A percentile compares a stretch with the other conserved stretches of the same genome.
phyloP scores from a whole-genome alignment of 2,329 filamentous ascomycete genomes.

The Coniochaeta prunicola region DNA sequence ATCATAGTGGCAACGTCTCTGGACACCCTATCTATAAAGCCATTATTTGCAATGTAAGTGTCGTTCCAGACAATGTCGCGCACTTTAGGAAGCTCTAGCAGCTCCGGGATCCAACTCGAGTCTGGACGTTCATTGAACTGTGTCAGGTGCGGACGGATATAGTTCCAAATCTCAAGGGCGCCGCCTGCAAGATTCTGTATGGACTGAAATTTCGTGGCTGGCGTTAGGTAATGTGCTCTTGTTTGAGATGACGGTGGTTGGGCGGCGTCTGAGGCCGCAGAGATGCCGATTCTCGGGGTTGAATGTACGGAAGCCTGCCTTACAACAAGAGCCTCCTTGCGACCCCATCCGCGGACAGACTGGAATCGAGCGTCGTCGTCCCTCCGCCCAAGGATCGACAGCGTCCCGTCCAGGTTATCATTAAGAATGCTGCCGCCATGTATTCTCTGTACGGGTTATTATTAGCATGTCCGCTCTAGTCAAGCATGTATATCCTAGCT shows the following conservation, averaged over 20 bases:
- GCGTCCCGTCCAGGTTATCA: conserved; percentile 9
- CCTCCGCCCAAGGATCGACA: background rate
- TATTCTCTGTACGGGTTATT: background rate
- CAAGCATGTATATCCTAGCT: background rate
- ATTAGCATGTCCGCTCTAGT: background rate
- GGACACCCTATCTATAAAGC: conserved; percentile 10
- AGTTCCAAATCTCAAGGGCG: conserved; percentile 16
- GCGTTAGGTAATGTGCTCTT: background rate
- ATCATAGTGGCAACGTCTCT: conserved; percentile 16
- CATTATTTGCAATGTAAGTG: background rate
- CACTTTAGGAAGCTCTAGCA: conserved; percentile 15
- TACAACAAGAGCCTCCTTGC: conserved; percentile 7
- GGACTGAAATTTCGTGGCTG: background rate
- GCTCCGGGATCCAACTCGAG: conserved; percentile 12
- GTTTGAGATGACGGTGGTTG: background rate
- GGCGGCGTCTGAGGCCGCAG: background rate
- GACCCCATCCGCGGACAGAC: background rate
- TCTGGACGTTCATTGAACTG: conserved; percentile 2
- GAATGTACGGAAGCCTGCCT: background rate
- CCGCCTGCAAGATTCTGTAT: background rate
- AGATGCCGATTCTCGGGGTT: background rate
- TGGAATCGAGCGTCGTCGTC: background rate
- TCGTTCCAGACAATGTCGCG: conserved; percentile 19
- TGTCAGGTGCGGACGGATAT: conserved; percentile 15
- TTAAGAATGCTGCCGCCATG: conserved; percentile 7